Evolutionary conservation across 257 asterid species (phyloP).

Genomic region (Echites panduratus): DNA sequence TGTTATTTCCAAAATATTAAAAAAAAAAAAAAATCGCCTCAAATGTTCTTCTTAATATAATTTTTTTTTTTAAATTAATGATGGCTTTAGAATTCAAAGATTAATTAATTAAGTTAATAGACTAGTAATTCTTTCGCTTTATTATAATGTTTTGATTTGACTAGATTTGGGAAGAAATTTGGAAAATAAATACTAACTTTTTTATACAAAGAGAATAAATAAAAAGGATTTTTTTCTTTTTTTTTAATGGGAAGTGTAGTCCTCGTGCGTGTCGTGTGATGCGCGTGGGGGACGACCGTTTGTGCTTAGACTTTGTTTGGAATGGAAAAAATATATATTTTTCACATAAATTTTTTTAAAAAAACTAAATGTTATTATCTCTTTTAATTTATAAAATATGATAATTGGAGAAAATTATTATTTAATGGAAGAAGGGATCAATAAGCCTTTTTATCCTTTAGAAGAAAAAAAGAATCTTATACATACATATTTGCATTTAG

Average conservation of each 20-base stretch:
- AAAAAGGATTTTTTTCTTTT: neutral
- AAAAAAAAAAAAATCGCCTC: conserved; percentile 5
- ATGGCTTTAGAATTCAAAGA: neutral
- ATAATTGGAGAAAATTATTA: no score
- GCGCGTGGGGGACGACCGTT: conserved; percentile 9
- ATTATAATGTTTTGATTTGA: neutral
- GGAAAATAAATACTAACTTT: neutral
- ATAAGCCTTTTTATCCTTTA: neutral
- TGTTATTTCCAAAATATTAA: neutral
- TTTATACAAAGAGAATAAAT: neutral
- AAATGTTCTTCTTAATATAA: neutral
- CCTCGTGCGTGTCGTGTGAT: conserved; percentile 7
- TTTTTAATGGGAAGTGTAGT: neutral
- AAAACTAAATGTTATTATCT: no score
- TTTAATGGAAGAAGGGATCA: no score
- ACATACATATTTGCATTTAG: no score
- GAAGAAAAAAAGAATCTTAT: no score
- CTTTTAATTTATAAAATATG: no score
- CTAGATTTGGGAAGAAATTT: neutral
- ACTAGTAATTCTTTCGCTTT: neutral
- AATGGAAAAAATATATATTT: no score
- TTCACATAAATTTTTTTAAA: no score
- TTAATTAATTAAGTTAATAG: neutral
- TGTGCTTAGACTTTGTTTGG: conserved; percentile 4
- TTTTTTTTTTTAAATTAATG: neutral